Evolutionary conservation across 2,329 filamentous ascomycete genomes (phyloP).

Genomic region (Parastagonospora nodorum): DNA sequence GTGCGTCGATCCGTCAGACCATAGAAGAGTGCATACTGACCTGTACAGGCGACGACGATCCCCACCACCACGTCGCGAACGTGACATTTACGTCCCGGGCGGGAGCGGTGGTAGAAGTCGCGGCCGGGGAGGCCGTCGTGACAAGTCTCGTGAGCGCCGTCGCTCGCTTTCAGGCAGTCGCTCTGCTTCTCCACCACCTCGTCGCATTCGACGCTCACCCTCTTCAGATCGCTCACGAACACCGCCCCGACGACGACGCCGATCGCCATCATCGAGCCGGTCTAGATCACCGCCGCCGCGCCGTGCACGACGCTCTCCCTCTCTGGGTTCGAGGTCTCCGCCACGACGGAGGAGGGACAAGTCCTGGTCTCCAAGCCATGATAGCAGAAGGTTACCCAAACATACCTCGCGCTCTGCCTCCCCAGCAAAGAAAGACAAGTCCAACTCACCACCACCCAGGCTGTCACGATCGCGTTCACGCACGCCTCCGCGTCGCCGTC

Average conservation of each 20-base stretch:
- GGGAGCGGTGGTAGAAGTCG: slow-evolving; percentile 46
- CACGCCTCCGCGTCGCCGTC: slow-evolving; percentile 41
- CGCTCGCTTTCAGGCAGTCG: slow-evolving; percentile 40
- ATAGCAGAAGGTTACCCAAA: slow-evolving; percentile 33
- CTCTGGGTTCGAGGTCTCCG: slow-evolving; percentile 22
- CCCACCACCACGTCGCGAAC: slow-evolving; percentile 55
- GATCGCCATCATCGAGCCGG: slow-evolving; percentile 44
- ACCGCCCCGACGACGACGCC: slow-evolving; percentile 41
- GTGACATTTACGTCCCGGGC: slow-evolving; percentile 63
- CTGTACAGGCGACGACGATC: slow-evolving; percentile 51
- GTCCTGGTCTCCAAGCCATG: slow-evolving; percentile 39
- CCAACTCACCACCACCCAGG: slow-evolving; percentile 61
- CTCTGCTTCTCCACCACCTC: slow-evolving; percentile 32
- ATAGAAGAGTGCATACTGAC: slow-evolving; percentile 15
- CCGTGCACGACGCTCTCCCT: slow-evolving; percentile 20
- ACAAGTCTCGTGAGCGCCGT: slow-evolving; percentile 38
- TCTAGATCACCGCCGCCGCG: slow-evolving; percentile 34
- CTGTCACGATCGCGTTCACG: slow-evolving; percentile 42
- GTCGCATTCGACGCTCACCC: slow-evolving; percentile 32
- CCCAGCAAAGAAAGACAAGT: slow-evolving; percentile 54
- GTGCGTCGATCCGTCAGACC: slow-evolving; percentile 19
- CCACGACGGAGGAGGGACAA: slow-evolving; percentile 27
- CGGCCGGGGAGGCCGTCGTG: slow-evolving; percentile 44
- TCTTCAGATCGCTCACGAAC: slow-evolving; percentile 48
- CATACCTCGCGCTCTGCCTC: slow-evolving; percentile 56